Evolutionary conservation across 1,284 basidiomycete genomes (phyloP).

Genomic region (Trichosporon sp.): DNA sequence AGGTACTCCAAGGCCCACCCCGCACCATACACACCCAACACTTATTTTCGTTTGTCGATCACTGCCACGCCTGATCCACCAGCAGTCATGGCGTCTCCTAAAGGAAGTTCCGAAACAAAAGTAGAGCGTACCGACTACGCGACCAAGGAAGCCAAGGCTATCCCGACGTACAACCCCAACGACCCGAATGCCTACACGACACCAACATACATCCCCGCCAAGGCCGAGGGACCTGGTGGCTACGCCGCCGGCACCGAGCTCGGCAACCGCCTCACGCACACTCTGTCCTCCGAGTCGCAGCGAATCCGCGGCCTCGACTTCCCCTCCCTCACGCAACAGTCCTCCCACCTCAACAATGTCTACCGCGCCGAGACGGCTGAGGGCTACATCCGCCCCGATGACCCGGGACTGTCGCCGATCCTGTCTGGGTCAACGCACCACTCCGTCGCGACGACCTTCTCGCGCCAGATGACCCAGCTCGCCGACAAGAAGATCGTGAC

Average conservation of each 20-base stretch:
- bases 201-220: not conserved
- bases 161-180: conserved; percentile 1
- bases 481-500: conserved; percentile 34
- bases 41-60: not conserved
- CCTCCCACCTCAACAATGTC: conserved; percentile 12
- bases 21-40: not conserved
- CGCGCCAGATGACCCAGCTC: conserved; percentile 19
- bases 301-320: conserved; percentile 27
- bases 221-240: not conserved
- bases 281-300: conserved; percentile 1
- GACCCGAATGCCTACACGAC: not conserved
- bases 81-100: not conserved
- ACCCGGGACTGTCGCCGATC: conserved; percentile 24
- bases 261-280: conserved; percentile 6
- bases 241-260: not conserved
- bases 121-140: not conserved
- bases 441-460: conserved; percentile 14
- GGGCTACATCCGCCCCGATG: conserved; percentile 27
- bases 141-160: not conserved
- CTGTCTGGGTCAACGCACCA: conserved; percentile 7
- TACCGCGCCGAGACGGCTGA: conserved; percentile 30
- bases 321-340: conserved; percentile 27
- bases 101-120: not conserved
- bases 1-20: not conserved
- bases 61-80: not conserved